Evolutionary conservation across 176 grass and related monocot genomes (phyloP).

Genomic region (Zea mays): Zm-B73-REFERENCE-NAM-5.0 NC_050098.1:200747001-200747500

Average conservation of each 20-base stretch:
- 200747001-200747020: neutral
- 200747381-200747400: neutral
- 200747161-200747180: neutral
- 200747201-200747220: neutral
- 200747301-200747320: neutral
- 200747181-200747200: neutral
- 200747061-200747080: neutral
- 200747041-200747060: neutral
- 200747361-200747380: neutral
- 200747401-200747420: neutral
- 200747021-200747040: neutral
- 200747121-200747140: neutral
- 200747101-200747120: neutral
- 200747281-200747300: neutral
- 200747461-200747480: no score
- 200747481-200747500: neutral
- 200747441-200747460: neutral
- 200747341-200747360: neutral
- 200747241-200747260: neutral
- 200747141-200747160: neutral
- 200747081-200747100: slow-evolving; percentile 8
- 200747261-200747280: neutral
- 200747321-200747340: neutral
- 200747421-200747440: neutral
- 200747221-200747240: neutral